These are phyloP conservation scores for Saccharomyces pastorianus DNA, from an alignment of 1,139 yeast species.

Conservation along the genomic window DNA sequence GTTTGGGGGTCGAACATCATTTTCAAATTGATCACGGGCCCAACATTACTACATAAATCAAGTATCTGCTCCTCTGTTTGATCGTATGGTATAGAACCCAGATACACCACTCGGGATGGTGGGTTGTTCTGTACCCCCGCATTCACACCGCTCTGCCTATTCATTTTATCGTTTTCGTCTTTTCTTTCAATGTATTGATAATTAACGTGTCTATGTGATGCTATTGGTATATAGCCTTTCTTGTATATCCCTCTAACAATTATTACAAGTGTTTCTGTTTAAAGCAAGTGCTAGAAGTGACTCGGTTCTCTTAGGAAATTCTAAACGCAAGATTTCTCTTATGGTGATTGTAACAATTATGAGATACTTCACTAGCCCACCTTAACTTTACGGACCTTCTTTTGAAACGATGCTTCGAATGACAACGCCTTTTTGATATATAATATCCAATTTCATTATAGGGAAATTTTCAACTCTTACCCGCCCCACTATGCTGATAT, in stretches of 20 bases:
- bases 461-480: not conserved
- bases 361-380: no score
- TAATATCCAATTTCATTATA: not conserved
- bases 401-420: not conserved
- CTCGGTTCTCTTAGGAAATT: not conserved
- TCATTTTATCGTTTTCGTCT: conserved; percentile 5
- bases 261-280: no score
- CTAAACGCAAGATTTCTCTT: not conserved
- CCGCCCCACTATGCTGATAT: not conserved
- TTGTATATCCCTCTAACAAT: not conserved
- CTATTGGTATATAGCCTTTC: not conserved
- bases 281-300: not conserved
- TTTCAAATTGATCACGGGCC: conserved; percentile 74
- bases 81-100: conserved; percentile 64
- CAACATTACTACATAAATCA: conserved; percentile 38
- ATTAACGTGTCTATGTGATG: not conserved
- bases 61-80: conserved; percentile 85
- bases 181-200: not conserved
- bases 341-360: not conserved
- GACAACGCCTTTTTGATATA: not conserved
- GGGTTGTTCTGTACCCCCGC: conserved; percentile 20
- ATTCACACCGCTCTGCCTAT: conserved; percentile 10
- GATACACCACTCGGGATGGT: conserved; percentile 44
- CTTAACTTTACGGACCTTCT: not conserved
- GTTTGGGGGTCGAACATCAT: conserved; percentile 80